These are phyloP conservation scores for Solidago caesia DNA, from an alignment of 129 eudicot species.

Conservation along the genomic window DNA sequence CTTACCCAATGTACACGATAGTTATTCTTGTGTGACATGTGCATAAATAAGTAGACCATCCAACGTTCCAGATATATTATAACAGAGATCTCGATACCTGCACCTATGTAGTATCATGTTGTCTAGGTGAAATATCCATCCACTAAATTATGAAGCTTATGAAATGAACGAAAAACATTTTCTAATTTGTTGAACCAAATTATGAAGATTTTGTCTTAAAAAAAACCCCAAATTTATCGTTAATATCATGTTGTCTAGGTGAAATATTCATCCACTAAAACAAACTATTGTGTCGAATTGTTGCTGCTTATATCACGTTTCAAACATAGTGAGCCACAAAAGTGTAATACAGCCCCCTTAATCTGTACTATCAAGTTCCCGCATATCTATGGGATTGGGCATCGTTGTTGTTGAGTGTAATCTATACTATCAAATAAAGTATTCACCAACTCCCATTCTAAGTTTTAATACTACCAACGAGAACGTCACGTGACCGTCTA, in stretches of 20 bases:
- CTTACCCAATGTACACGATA: background rate
- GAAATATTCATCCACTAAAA: constrained; percentile 10
- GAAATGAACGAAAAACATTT: constrained; percentile 3
- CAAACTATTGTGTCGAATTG: background rate
- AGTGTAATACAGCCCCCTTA: background rate
- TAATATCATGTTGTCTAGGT: background rate
- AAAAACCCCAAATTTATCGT: background rate
- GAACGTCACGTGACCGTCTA: too few species aligned
- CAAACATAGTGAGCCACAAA: too few species aligned
- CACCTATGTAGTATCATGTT: background rate
- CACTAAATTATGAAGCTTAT: constrained; percentile 7
- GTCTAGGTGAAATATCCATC: constrained; percentile 6
- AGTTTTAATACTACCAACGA: too few species aligned
- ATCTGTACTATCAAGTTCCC: background rate
- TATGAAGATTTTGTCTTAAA: background rate
- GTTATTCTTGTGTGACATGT: too few species aligned
- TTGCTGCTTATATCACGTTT: background rate
- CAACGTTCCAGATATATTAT: background rate
- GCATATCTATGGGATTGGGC: constrained; percentile 1
- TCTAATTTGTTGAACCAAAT: background rate
- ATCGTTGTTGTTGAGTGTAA: too few species aligned
- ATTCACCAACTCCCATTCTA: too few species aligned
- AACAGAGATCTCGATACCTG: background rate
- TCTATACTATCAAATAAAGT: too few species aligned
- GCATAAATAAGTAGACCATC: background rate